Conservation (phyloP, 192 early-diverging fungal species). For the Coemansia sp. region DNA sequence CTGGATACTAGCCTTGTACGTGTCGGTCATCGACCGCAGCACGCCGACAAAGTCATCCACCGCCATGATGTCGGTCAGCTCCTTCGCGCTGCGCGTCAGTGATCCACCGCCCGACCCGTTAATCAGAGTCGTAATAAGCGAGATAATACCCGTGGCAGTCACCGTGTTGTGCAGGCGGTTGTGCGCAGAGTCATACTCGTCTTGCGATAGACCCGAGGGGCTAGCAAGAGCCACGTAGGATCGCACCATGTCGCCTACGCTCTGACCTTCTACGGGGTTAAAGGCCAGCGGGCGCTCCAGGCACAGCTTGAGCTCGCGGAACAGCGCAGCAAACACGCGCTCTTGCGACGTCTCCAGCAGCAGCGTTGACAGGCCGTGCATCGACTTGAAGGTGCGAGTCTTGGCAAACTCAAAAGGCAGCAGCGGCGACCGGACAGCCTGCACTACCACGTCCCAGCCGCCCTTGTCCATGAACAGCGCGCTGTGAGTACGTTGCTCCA, state of each 20-base stretch:
- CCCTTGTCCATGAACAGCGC: constrained; percentile 50
- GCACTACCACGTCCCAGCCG: constrained; percentile 52
- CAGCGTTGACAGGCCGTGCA: constrained; percentile 49
- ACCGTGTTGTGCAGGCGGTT: constrained; percentile 36
- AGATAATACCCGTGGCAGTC: constrained; percentile 31
- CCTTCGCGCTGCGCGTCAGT: constrained; percentile 42
- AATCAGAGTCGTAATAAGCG: constrained; percentile 44
- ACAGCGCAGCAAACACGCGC: constrained; percentile 38
- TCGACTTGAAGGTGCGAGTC: constrained; percentile 53
- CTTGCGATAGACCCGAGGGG: constrained; percentile 31
- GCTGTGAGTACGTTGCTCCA: constrained; percentile 54
- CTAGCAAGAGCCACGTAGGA: constrained; percentile 39
- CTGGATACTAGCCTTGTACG: constrained; percentile 30
- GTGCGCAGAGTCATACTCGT: constrained; percentile 27
- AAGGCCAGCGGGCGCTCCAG: constrained; percentile 21
- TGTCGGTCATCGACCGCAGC: constrained; percentile 18
- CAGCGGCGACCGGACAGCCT: constrained; percentile 50
- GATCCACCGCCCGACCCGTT: constrained; percentile 48
- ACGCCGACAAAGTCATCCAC: constrained; percentile 41
- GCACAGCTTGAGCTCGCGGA: constrained; percentile 36
- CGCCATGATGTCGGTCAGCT: constrained; percentile 27
- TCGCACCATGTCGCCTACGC: constrained; percentile 3
- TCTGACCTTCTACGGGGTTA: background rate
- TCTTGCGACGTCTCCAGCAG: constrained; percentile 55
- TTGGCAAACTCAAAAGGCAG: constrained; percentile 57